phyloP scores from a whole-genome alignment of 768 basidiomycete species.

The Lactarius quietus region DNA sequence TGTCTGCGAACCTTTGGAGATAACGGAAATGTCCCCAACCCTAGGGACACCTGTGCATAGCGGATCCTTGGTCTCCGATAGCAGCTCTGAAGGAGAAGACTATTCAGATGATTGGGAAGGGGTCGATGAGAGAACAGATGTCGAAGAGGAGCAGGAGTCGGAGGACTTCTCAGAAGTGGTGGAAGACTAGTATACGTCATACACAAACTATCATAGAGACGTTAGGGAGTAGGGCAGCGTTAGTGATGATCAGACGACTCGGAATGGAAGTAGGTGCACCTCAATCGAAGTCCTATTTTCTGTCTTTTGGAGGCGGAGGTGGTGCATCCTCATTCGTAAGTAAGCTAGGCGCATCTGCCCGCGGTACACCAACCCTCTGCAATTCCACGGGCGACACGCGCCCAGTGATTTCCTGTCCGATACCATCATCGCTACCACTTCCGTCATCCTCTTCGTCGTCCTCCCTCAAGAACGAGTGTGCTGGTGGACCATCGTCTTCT shows the following conservation, averaged over 20 bases:
- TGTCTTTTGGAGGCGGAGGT: slow-evolving; percentile 10
- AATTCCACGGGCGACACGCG: not conserved
- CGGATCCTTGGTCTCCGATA: too few relatives aligned
- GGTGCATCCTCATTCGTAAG: not conserved
- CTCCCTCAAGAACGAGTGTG: slow-evolving; percentile 54
- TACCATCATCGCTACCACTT: slow-evolving; percentile 42
- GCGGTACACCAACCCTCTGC: not conserved
- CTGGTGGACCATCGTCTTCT: slow-evolving; percentile 62
- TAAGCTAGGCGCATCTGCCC: not conserved
- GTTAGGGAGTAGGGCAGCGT: not conserved
- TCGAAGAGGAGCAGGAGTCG: too few relatives aligned
- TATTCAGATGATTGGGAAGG: too few relatives aligned
- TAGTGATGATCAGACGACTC: not conserved
- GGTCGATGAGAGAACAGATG: too few relatives aligned
- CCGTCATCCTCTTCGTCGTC: slow-evolving; percentile 41
- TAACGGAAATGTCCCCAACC: too few relatives aligned
- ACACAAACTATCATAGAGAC: not conserved
- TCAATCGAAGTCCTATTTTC: not conserved
- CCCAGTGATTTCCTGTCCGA: not conserved
- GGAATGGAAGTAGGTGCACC: not conserved
- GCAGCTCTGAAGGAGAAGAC: too few relatives aligned
- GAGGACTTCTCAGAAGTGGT: too few relatives aligned
- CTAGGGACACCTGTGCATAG: too few relatives aligned
- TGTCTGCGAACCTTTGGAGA: too few relatives aligned
- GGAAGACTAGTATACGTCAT: too few relatives aligned